Percentiles rank a stretch among this genome's conserved stretches.
Conservation (phyloP, 2,329 filamentous ascomycete genomes). For the Clonostachys rhizophaga region DNA sequence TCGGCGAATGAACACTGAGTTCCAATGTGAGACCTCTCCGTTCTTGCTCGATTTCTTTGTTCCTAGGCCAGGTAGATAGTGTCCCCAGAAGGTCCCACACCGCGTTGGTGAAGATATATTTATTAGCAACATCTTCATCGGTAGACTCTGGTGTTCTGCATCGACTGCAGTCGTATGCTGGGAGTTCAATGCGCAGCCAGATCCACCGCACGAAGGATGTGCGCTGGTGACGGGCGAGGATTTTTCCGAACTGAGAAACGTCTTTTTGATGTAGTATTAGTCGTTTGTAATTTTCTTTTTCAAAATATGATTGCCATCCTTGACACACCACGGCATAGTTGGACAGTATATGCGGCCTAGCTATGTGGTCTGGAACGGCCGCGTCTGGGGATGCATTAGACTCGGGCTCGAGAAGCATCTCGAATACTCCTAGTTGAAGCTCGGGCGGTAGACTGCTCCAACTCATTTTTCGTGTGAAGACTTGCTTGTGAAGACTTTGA, state of each 20-base stretch:
- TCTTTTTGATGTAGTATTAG: neutral
- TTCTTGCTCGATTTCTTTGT: neutral
- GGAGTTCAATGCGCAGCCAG: constrained; percentile 1
- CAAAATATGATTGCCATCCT: constrained; percentile 1
- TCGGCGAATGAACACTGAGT: constrained; percentile 2
- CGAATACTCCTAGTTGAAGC: neutral
- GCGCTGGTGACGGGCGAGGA: neutral
- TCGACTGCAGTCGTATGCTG: neutral
- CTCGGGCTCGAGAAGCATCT: neutral
- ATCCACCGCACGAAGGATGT: neutral
- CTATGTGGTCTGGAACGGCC: neutral
- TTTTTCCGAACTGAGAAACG: neutral
- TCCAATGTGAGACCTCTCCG: neutral
- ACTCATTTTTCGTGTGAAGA: neutral
- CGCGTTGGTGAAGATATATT: neutral
- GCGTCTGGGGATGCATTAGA: neutral
- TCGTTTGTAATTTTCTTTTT: neutral
- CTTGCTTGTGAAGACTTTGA: too few relatives aligned
- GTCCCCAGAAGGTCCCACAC: neutral
- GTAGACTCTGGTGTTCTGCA: neutral
- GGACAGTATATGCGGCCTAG: neutral
- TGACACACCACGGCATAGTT: neutral
- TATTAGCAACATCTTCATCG: neutral
- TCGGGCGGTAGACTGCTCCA: neutral
- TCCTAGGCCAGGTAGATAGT: neutral